Percentiles rank a stretch among this genome's conserved stretches.
These are phyloP conservation scores for Micractinium sp. DNA, from an alignment of 139 green algal species.

Conservation along the genomic window DNA sequence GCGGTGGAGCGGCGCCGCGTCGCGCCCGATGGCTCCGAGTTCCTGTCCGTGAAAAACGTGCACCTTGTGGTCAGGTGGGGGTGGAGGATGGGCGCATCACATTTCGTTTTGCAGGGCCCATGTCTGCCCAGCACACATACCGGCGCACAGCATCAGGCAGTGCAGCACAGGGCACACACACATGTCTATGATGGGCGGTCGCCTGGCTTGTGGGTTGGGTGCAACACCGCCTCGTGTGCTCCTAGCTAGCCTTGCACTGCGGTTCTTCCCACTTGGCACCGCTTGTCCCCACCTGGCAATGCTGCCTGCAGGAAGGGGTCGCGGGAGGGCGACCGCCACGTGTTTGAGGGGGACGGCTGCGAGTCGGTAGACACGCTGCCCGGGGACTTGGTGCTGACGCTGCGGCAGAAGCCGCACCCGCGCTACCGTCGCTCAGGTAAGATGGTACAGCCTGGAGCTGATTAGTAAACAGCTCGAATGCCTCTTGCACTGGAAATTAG, in stretches of 20 bases:
- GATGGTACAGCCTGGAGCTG: not conserved
- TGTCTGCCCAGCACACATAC: no score
- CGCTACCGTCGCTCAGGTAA: constrained; percentile 32
- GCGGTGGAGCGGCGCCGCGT: constrained; percentile 35
- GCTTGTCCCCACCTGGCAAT: no score
- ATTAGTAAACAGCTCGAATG: no score
- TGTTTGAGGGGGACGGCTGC: constrained; percentile 49
- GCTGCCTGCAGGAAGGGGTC: constrained; percentile 25
- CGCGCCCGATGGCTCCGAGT: constrained; percentile 18
- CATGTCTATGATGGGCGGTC: no score
- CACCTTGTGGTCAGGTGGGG: constrained; percentile 40
- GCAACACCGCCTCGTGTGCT: no score
- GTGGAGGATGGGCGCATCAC: not conserved
- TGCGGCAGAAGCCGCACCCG: constrained; percentile 45
- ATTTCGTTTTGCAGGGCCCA: not conserved
- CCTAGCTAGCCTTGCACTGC: no score
- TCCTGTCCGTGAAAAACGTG: constrained; percentile 29
- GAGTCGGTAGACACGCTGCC: constrained; percentile 49
- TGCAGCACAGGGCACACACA: no score
- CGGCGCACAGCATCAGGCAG: no score
- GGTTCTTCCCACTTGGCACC: no score
- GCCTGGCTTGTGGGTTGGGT: no score
- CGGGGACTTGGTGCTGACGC: constrained; percentile 42
- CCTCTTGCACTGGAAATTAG: no score
- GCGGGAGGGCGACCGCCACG: constrained; percentile 37